Conservation (phyloP, 179 eudicot species). For the Amaranthus tricolor region DNA sequence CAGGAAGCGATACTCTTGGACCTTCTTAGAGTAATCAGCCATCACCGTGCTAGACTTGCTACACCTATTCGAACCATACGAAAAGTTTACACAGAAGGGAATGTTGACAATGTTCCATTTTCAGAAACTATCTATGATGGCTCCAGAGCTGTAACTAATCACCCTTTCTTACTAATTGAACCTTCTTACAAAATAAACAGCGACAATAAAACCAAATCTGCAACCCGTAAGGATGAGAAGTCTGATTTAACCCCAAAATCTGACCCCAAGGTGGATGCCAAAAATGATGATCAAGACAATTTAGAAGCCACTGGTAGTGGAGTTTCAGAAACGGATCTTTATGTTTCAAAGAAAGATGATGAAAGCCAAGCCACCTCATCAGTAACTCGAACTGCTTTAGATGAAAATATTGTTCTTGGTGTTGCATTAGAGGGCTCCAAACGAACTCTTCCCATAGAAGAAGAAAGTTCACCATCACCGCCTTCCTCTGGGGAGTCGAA, state of each 20-base stretch:
- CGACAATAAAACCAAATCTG: slow-evolving; percentile 59
- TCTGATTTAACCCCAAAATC: slow-evolving; percentile 28
- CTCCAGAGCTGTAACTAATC: slow-evolving; percentile 42
- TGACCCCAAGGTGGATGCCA: slow-evolving; percentile 31
- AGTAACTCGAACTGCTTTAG: slow-evolving; percentile 45
- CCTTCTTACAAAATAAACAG: slow-evolving; percentile 69
- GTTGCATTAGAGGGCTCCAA: slow-evolving; percentile 95
- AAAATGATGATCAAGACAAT: slow-evolving; percentile 25
- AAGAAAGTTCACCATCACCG: slow-evolving; percentile 39
- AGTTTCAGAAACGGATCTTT: slow-evolving; percentile 26
- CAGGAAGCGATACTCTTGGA: slow-evolving; percentile 86
- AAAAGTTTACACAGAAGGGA: slow-evolving; percentile 50
- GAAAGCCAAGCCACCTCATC: slow-evolving; percentile 25
- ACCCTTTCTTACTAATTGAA: slow-evolving; percentile 71
- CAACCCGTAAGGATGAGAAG: slow-evolving; percentile 41
- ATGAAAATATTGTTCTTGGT: slow-evolving; percentile 86
- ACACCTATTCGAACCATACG: slow-evolving; percentile 89
- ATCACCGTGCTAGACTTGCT: slow-evolving; percentile 87
- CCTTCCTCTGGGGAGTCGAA: slow-evolving; percentile 34
- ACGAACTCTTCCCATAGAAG: slow-evolving; percentile 91
- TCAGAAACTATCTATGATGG: slow-evolving; percentile 45
- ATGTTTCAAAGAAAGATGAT: slow-evolving; percentile 32
- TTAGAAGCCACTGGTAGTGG: slow-evolving; percentile 24
- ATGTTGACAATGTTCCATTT: slow-evolving; percentile 45
- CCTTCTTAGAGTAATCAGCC: slow-evolving; percentile 81